Conservation (phyloP, 306 rosid species). For the Hippophae gyantsensis region DNA sequence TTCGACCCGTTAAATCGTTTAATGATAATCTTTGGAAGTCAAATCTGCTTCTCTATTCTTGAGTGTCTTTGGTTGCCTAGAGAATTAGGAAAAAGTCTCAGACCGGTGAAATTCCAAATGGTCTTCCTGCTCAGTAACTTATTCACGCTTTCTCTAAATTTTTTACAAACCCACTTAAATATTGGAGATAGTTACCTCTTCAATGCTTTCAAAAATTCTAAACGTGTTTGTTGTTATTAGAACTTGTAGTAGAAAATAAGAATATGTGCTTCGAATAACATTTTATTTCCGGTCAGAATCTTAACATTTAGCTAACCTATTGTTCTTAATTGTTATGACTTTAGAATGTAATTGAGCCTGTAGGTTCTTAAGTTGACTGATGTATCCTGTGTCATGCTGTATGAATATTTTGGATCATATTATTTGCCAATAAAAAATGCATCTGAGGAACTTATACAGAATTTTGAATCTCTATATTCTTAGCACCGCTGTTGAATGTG, state of each 20-base stretch:
- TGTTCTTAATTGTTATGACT: too few species aligned
- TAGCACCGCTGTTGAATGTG: too few species aligned
- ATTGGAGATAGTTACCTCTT: neutral
- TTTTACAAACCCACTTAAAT: neutral
- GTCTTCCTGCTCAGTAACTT: too few species aligned
- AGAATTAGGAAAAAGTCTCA: neutral
- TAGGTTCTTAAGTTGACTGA: neutral
- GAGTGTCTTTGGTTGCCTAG: slow-evolving; percentile 2
- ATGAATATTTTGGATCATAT: neutral
- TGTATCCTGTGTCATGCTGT: neutral
- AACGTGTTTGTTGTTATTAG: neutral
- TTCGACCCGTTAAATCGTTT: neutral
- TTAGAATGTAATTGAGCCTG: neutral
- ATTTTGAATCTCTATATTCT: neutral
- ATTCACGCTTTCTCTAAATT: neutral
- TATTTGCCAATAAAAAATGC: neutral
- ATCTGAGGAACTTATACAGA: neutral
- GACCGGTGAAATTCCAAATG: neutral
- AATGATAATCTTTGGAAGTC: neutral
- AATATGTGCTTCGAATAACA: too few species aligned
- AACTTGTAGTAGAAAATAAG: neutral
- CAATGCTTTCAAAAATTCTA: neutral
- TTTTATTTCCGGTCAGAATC: too few species aligned
- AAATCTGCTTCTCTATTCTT: neutral
- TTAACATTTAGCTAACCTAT: too few species aligned